Percentiles rank a stretch among this genome's conserved stretches.
These are phyloP conservation scores for Trichoderma sp. DNA, from an alignment of 2,329 filamentous ascomycete species.

Conservation along the genomic window DNA sequence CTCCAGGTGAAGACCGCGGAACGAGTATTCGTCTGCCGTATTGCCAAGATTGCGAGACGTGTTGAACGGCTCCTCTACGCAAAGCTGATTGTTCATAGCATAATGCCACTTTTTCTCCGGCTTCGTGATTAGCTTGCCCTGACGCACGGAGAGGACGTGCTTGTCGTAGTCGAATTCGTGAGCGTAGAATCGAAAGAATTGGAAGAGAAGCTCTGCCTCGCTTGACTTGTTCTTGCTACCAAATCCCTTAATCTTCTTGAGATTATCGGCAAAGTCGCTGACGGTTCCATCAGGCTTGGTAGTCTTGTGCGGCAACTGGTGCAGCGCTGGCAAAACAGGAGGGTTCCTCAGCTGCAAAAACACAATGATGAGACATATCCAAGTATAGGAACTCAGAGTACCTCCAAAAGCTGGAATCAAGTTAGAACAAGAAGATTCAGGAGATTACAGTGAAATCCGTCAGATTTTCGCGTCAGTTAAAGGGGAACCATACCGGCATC, in stretches of 20 bases:
- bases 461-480: not conserved
- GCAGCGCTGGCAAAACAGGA: slow-evolving; percentile 80
- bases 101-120: slow-evolving; percentile 86
- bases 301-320: slow-evolving; percentile 57
- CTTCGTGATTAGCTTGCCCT: slow-evolving; percentile 76
- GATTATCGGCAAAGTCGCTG: slow-evolving; percentile 82
- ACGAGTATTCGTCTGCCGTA: slow-evolving; percentile 92
- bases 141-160: slow-evolving; percentile 77
- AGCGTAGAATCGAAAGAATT: slow-evolving; percentile 93
- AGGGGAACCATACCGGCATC: slow-evolving; percentile 72
- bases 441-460: not conserved
- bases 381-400: slow-evolving; percentile 96
- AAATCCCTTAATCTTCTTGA: slow-evolving; percentile 70
- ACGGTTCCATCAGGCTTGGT: slow-evolving; percentile 62
- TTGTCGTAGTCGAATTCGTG: slow-evolving; percentile 91
- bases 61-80: slow-evolving; percentile 97
- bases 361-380: slow-evolving; percentile 97
- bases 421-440: slow-evolving; percentile 24
- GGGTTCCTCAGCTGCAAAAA: slow-evolving; percentile 87
- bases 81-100: slow-evolving; percentile 76
- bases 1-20: slow-evolving; percentile 86
- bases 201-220: slow-evolving; percentile 82
- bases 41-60: slow-evolving; percentile 86
- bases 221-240: slow-evolving; percentile 79
- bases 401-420: slow-evolving; percentile 71